Percentiles rank a stretch among this genome's conserved stretches.
Evolutionary conservation across 2,329 filamentous ascomycete genomes (phyloP).

Genomic region (Phyllosticta citrichinensis): DNA sequence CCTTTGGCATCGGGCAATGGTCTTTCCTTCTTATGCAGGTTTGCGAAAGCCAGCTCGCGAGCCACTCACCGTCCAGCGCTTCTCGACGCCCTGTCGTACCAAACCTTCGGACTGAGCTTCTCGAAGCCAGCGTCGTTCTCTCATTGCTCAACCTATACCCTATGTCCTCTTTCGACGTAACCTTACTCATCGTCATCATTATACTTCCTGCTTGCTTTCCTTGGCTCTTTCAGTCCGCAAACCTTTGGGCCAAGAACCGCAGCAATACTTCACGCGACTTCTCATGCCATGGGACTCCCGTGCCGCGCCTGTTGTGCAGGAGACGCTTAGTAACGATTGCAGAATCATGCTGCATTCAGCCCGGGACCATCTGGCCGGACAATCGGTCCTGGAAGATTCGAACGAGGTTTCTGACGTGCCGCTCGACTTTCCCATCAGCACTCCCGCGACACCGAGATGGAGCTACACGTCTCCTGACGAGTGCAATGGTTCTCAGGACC

Average conservation of each 20-base stretch:
- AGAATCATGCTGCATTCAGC: not conserved
- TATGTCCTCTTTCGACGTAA: not conserved
- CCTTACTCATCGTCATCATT: not conserved
- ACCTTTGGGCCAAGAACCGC: not conserved
- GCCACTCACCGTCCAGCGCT: not conserved
- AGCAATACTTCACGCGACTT: not conserved
- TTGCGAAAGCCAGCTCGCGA: not conserved
- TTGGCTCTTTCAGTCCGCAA: not conserved
- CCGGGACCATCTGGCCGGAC: not conserved
- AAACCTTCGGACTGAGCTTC: not conserved
- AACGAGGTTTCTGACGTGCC: not conserved
- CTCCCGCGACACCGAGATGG: not conserved
- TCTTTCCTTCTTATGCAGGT: not conserved
- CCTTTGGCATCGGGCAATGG: not conserved
- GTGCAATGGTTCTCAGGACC: not conserved
- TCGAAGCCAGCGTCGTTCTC: not conserved
- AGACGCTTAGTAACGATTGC: not conserved
- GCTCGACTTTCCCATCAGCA: not conserved
- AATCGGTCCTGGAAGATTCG: not conserved
- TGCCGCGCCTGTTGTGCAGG: not conserved
- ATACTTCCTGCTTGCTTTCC: not conserved
- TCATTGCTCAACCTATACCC: not conserved
- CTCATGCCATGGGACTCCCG: not conserved
- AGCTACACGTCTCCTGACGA: not conserved
- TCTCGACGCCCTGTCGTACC: not conserved